Percentiles rank a stretch among this genome's conserved stretches.
phyloP scores from a whole-genome alignment of 257 asterid species.

The Fraxinus pennsylvanica region DNA sequence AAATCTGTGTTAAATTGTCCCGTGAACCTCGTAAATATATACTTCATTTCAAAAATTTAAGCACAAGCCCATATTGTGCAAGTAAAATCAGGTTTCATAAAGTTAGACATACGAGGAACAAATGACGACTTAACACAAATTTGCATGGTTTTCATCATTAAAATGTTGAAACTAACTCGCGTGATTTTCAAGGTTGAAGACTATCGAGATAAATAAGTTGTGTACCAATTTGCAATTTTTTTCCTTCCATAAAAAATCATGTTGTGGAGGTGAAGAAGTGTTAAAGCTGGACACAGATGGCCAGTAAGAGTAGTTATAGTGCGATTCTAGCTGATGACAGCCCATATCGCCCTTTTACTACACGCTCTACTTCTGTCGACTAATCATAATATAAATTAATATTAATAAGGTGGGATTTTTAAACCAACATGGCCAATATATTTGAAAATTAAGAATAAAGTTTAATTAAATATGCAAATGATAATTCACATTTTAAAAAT shows the following conservation, averaged over 20 bases:
- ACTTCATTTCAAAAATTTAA: too few relatives aligned
- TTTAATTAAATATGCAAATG: too few relatives aligned
- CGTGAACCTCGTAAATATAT: too few relatives aligned
- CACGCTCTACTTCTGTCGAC: background rate
- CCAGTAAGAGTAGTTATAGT: background rate
- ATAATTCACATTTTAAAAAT: too few relatives aligned
- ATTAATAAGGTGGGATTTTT: background rate
- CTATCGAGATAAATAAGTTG: background rate
- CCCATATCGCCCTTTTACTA: background rate
- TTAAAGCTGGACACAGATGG: background rate
- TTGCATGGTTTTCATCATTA: too few relatives aligned
- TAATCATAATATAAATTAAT: conserved; percentile 22
- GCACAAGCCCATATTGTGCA: too few relatives aligned
- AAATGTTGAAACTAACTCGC: background rate
- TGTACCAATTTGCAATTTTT: background rate
- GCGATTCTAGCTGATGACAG: background rate
- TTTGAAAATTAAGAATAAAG: too few relatives aligned
- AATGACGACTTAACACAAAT: too few relatives aligned
- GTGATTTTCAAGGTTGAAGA: background rate
- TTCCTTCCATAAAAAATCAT: background rate
- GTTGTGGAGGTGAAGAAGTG: background rate
- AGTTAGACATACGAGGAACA: too few relatives aligned
- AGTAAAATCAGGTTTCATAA: too few relatives aligned
- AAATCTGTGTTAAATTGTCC: too few relatives aligned
- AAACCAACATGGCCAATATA: background rate